Conservation (phyloP, 805 yeast species). For the Kluyveromyces wickerhamii region DNA sequence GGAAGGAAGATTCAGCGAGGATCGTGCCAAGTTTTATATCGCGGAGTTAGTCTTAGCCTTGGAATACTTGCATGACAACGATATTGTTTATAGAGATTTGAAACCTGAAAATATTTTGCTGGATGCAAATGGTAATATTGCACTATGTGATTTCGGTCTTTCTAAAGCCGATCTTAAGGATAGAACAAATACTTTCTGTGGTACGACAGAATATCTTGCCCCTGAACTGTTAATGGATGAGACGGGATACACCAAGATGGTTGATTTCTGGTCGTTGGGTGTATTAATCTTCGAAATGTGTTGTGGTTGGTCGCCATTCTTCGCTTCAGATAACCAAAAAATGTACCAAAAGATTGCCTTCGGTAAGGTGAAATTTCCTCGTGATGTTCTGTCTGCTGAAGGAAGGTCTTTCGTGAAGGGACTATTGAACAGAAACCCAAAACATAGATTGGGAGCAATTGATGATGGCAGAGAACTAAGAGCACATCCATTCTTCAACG, state of each 20-base stretch:
- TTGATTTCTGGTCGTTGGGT: slow-evolving; percentile 97
- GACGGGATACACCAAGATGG: slow-evolving; percentile 96
- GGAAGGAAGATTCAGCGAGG: slow-evolving; percentile 90
- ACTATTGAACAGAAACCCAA: slow-evolving; percentile 88
- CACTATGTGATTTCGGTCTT: slow-evolving; percentile 93
- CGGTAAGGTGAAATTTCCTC: slow-evolving; percentile 95
- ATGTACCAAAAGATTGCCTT: slow-evolving; percentile 99
- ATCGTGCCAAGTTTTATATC: slow-evolving; percentile 91
- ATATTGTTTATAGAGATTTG: slow-evolving; percentile 91
- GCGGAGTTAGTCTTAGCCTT: slow-evolving; percentile 91
- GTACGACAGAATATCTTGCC: slow-evolving; percentile 96
- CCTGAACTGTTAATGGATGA: slow-evolving; percentile 95
- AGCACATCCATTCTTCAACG: slow-evolving; percentile 86
- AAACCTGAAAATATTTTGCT: slow-evolving; percentile 93
- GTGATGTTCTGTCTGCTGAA: slow-evolving; percentile 85
- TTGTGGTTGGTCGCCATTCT: slow-evolving; percentile 99
- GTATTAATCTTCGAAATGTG: slow-evolving; percentile 98
- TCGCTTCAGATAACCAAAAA: slow-evolving; percentile 95
- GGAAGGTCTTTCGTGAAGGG: slow-evolving; percentile 97
- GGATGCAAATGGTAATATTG: slow-evolving; percentile 96
- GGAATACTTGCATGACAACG: slow-evolving; percentile 92
- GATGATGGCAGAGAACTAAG: slow-evolving; percentile 89
- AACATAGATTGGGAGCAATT: slow-evolving; percentile 84
- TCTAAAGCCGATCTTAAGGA: slow-evolving; percentile 87
- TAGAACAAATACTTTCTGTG: slow-evolving; percentile 95